Evolutionary conservation across 2,329 filamentous ascomycete genomes (phyloP), one percentile per base, ranked within the genome.

Genomic region (Pestalotiopsis sp.): DNA sequence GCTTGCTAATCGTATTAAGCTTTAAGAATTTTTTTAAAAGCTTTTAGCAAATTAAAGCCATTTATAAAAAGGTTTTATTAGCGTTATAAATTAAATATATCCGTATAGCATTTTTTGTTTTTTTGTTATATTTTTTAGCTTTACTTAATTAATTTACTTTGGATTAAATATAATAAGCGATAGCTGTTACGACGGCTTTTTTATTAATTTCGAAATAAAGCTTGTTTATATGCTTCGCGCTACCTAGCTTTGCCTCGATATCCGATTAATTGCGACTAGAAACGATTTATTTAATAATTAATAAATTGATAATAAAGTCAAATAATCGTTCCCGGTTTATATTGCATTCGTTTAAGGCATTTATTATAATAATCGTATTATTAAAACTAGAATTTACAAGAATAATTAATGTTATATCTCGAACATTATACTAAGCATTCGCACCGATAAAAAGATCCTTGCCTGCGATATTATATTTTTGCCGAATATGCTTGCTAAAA

Each of bases 271-370:
- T 82, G 14, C 83, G 82, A 71, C 83, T 85, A 2, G 82, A 82
- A 3, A 84, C 69, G 38, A 85, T 69, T 81, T 80, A 85, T 71
- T 83, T 85, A 20, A 81, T 72, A 9, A 68, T 59, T 56, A 73
- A 39, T 66, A 68, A 71, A 64, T 75, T 62, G 13, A 68, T 64
- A 56, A 85, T 77, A 4, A 84, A 72, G 3, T 78, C 64, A 7
- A 84, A 74, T 41, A 85, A 79, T 52, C 73, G 41, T 2, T 45
- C 3, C 23, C 72, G 69, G 57, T 73, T 79, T 6, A 27, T 68
- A 2, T 3, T 11, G 69, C 83, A 86, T 72, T 87, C 83, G 68
- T 87, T 82, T 0, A 87, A 80, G 1, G 81, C 83, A 73, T 87
- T 82, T 31, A 87, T 75, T 2, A 86, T 70, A 1, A 86, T 58